A percentile compares a stretch with the other conserved stretches of the same genome.
Evolutionary conservation across 306 rosid species (phyloP).

Genomic region (Medicago truncatula): MtrunA17r5.0-ANR NC_053044.1:34546001-34546500

Average conservation of each 20-base stretch:
- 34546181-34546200: constrained; percentile 81
- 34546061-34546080: constrained; percentile 41
- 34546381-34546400: not conserved
- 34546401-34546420: not conserved
- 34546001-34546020: constrained; percentile 62
- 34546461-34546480: not conserved
- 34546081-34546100: constrained; percentile 56
- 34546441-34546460: not conserved
- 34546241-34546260: not conserved
- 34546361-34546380: too few species aligned
- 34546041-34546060: constrained; percentile 47
- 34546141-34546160: constrained; percentile 47
- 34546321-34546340: not conserved
- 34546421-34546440: not conserved
- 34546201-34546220: constrained; percentile 55
- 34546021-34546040: constrained; percentile 49
- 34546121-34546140: constrained; percentile 49
- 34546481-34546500: too few species aligned
- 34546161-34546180: constrained; percentile 69
- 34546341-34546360: not conserved
- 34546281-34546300: not conserved
- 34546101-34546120: constrained; percentile 43
- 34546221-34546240: not conserved
- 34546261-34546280: constrained; percentile 8
- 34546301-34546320: constrained; percentile 6